Conservation (phyloP, 768 basidiomycete species). For the Psilocybe tampanensis region DNA sequence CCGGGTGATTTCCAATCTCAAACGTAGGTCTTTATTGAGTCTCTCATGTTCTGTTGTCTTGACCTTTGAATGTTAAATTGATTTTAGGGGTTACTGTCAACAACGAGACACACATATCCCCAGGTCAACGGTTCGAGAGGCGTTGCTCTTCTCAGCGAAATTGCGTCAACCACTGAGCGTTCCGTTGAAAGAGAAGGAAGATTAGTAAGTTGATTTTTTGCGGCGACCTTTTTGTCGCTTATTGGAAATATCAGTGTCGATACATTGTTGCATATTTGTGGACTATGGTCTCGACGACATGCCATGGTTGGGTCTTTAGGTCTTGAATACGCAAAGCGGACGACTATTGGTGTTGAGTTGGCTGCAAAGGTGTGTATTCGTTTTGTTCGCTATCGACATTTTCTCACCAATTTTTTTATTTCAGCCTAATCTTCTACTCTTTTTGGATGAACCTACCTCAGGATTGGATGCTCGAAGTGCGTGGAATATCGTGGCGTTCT, state of each 20-base stretch:
- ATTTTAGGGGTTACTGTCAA: conserved; percentile 72
- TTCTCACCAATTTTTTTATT: too few species aligned
- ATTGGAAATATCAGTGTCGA: too few species aligned
- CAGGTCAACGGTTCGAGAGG: conserved; percentile 77
- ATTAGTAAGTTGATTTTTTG: conserved; percentile 52
- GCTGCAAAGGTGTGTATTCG: conserved; percentile 65
- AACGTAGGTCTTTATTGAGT: conserved; percentile 34
- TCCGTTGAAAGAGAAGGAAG: conserved; percentile 69
- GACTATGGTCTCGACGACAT: conserved; percentile 58
- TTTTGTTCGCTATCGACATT: neutral
- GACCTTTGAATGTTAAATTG: too few species aligned
- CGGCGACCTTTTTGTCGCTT: too few species aligned
- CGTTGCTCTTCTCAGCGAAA: conserved; percentile 76
- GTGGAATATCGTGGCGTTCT: conserved; percentile 77
- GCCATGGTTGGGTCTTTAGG: conserved; percentile 64
- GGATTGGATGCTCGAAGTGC: conserved; percentile 89
- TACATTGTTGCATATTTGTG: conserved; percentile 59
- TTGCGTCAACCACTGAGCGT: conserved; percentile 74
- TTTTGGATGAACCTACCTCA: conserved; percentile 88
- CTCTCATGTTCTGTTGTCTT: too few species aligned
- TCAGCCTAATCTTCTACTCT: conserved; percentile 75
- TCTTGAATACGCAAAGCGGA: conserved; percentile 74
- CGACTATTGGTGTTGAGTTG: conserved; percentile 85
- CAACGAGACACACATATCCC: conserved; percentile 81
- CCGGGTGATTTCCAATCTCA: conserved; percentile 64